Evolutionary conservation across 768 basidiomycete species (phyloP), one percentile per base, ranked within the genome.

Genomic region (Kwoniella newhampshirensis): DNA sequence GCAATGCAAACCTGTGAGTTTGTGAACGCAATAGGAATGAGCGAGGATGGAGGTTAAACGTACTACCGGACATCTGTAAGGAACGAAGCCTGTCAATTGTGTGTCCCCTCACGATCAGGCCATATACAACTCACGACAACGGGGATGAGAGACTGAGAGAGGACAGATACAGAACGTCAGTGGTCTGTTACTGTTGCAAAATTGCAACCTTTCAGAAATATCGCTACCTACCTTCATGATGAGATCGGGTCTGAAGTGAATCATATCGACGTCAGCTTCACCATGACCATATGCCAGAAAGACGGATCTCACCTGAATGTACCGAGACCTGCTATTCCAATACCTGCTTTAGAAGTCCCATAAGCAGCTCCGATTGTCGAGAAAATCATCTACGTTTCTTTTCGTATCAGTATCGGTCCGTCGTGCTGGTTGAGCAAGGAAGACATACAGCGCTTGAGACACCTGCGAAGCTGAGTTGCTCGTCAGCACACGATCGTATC

Each of bases 221-320:
- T n/a, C n/a, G n/a, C n/a, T n/a, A n/a, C n/a, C n/a, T 46, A 87
- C 93, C 84, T 91, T 98, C 96, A 99, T 99, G 75, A 99, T 90
- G 66, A 98, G 82, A 73, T 99, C 96, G 61, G 96, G 96, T 56
- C 75, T 69, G 27, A 0, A 23, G 25, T 7, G 15, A 18, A 7
- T 23, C 37, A 28, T 46, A n/a, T n/a, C n/a, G n/a, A n/a, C n/a
- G n/a, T n/a, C n/a, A n/a, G n/a, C n/a, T n/a, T n/a, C n/a, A n/a
- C n/a, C n/a, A n/a, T n/a, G n/a, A n/a, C n/a, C n/a, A n/a, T n/a
- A n/a, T n/a, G n/a, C n/a, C n/a, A n/a, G n/a, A n/a, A n/a, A n/a
- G n/a, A n/a, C n/a, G n/a, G n/a, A n/a, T n/a, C 72, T 52, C 32
- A 74, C 71, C 84, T 86, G 80, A 98, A 93, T 46, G 86, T 85